Percentiles rank a stretch among this genome's conserved stretches.
phyloP scores from a whole-genome alignment of 2,329 filamentous ascomycete species.

The Aspergillus fumigatiaffinis region DNA sequence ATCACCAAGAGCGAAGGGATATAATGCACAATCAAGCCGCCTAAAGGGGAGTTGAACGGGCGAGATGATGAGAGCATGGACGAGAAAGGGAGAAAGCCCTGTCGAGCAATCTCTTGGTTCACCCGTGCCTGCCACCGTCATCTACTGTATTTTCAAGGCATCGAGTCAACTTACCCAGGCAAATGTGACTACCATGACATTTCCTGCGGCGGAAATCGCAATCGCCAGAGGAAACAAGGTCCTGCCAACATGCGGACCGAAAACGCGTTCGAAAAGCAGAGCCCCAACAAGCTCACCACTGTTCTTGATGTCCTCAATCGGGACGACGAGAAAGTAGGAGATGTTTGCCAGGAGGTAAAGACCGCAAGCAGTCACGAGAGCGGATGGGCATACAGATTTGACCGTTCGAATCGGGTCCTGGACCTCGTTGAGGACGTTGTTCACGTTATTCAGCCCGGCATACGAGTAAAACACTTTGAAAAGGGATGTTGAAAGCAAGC shows the following conservation, averaged over 20 bases:
- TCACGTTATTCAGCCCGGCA: slow-evolving; percentile 62
- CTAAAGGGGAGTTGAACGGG: slow-evolving; percentile 64
- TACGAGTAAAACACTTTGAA: slow-evolving; percentile 66
- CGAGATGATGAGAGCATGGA: slow-evolving; percentile 58
- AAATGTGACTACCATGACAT: slow-evolving; percentile 71
- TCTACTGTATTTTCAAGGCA: slow-evolving; percentile 1
- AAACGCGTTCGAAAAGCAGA: slow-evolving; percentile 62
- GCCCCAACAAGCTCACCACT: slow-evolving; percentile 67
- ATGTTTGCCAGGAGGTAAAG: slow-evolving; percentile 67
- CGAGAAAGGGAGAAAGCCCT: slow-evolving; percentile 66
- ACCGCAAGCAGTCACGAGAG: slow-evolving; percentile 58
- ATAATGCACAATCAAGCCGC: slow-evolving; percentile 65
- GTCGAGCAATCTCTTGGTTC: slow-evolving; percentile 69
- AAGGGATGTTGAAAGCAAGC: slow-evolving; percentile 61
- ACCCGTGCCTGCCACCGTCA: slow-evolving; percentile 53
- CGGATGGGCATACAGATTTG: slow-evolving; percentile 57
- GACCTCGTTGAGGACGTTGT: slow-evolving; percentile 69
- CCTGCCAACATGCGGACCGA: slow-evolving; percentile 57
- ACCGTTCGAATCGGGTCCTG: slow-evolving; percentile 64
- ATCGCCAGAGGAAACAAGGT: slow-evolving; percentile 60
- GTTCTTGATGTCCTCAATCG: slow-evolving; percentile 61
- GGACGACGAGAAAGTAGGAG: slow-evolving; percentile 61
- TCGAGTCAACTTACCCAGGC: slow-evolving; percentile 51
- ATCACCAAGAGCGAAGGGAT: slow-evolving; percentile 67
- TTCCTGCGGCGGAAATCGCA: slow-evolving; percentile 64